Evolutionary conservation across 2,329 filamentous ascomycete genomes (phyloP).

Genomic region (Sclerotinia borealis): DNA sequence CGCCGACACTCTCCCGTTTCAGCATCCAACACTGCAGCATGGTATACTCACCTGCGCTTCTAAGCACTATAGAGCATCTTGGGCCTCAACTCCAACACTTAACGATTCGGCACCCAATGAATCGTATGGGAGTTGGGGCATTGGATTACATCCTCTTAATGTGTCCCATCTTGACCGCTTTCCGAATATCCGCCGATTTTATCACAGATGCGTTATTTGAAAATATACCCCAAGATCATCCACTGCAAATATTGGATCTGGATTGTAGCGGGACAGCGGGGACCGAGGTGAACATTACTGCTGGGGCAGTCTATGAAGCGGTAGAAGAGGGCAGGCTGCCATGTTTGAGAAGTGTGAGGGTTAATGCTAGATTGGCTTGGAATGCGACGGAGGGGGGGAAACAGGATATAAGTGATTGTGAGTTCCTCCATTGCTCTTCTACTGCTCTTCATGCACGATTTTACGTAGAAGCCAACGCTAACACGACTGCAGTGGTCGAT

Average conservation of each 20-base stretch:
- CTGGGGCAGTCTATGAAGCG: slow-evolving; percentile 25
- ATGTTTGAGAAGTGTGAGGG: slow-evolving; percentile 29
- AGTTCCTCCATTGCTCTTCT: background rate
- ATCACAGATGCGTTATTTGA: slow-evolving; percentile 27
- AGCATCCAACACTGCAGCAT: slow-evolving; percentile 32
- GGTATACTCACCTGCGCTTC: slow-evolving; percentile 21
- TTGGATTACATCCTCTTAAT: slow-evolving; percentile 23
- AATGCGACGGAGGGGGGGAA: slow-evolving; percentile 22
- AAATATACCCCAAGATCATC: slow-evolving; percentile 17
- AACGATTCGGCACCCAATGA: slow-evolving; percentile 33
- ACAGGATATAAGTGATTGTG: slow-evolving; percentile 22
- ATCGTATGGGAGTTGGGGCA: slow-evolving; percentile 21
- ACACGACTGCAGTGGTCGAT: slow-evolving; percentile 17
- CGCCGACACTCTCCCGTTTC: slow-evolving; percentile 22
- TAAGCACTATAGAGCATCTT: slow-evolving; percentile 20
- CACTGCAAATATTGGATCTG: slow-evolving; percentile 30
- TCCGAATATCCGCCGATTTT: slow-evolving; percentile 32
- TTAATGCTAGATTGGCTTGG: slow-evolving; percentile 31
- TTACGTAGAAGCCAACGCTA: background rate
- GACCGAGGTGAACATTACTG: slow-evolving; percentile 24
- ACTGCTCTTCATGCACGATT: background rate
- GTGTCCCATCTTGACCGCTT: slow-evolving; percentile 26
- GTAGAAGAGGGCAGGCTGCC: slow-evolving; percentile 26
- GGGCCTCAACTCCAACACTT: slow-evolving; percentile 28
- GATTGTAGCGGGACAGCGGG: slow-evolving; percentile 29